Evolutionary conservation across 192 early-diverging fungal species (phyloP).

Genomic region (Linnemannia zychae): DNA sequence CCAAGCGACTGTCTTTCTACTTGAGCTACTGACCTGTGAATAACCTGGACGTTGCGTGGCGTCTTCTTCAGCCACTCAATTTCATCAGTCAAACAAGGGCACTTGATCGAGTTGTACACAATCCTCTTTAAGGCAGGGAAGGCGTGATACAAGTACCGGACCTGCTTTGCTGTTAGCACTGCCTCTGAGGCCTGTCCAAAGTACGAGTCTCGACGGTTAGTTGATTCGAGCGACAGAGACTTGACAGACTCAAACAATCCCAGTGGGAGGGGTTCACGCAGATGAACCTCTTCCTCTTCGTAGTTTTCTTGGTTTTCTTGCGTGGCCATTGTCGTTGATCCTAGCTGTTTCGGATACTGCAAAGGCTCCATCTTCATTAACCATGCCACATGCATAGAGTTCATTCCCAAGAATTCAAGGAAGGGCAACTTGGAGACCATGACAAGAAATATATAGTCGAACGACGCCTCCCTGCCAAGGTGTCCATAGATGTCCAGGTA

Average conservation of each 20-base stretch:
- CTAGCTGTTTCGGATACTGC: neutral
- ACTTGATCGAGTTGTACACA: conserved; percentile 7
- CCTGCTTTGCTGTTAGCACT: conserved; percentile 1
- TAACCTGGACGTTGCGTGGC: conserved; percentile 6
- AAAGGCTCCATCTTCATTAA: conserved; percentile 28
- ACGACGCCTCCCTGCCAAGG: neutral
- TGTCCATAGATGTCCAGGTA: conserved; percentile 26
- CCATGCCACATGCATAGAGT: conserved; percentile 8
- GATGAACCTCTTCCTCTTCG: neutral
- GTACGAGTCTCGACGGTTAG: neutral
- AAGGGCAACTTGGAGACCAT: conserved; percentile 10
- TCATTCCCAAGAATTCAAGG: conserved; percentile 26
- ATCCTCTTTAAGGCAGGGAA: conserved; percentile 27
- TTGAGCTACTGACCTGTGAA: neutral
- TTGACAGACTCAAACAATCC: conserved; percentile 21
- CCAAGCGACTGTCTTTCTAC: conserved; percentile 2
- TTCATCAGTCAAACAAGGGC: conserved; percentile 2
- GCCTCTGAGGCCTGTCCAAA: neutral
- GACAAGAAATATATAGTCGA: conserved; percentile 23
- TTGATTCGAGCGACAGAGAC: conserved; percentile 13
- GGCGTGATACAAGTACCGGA: conserved; percentile 17
- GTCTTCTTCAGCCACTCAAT: conserved; percentile 9
- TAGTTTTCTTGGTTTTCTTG: neutral
- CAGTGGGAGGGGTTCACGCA: neutral
- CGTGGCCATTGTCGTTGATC: neutral